Evolutionary conservation across 2,329 filamentous ascomycete genomes (phyloP).

Genomic region (Phialophora macrospora): DNA sequence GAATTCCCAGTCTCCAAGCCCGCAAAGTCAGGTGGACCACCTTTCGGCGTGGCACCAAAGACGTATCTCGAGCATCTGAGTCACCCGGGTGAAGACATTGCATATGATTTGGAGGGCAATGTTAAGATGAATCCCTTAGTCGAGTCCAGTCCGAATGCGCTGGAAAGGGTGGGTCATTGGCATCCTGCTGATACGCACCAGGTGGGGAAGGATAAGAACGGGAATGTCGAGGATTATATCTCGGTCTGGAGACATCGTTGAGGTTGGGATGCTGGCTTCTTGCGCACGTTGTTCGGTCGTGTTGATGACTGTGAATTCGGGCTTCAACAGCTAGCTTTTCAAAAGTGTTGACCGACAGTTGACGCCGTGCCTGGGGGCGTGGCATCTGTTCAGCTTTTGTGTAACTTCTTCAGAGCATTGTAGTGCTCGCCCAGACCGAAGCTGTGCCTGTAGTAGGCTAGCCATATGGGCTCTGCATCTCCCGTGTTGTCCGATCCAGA

Average conservation of each 20-base stretch:
- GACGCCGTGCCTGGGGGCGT: background rate
- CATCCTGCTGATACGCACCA: slow-evolving; percentile 62
- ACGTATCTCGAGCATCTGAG: slow-evolving; percentile 74
- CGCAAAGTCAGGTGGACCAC: slow-evolving; percentile 69
- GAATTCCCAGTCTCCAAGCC: slow-evolving; percentile 79
- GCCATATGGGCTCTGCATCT: slow-evolving; percentile 65
- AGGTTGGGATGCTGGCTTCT: background rate
- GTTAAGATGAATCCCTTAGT: slow-evolving; percentile 56
- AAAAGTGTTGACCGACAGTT: background rate
- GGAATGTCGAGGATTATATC: slow-evolving; percentile 50
- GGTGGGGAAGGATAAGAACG: slow-evolving; percentile 54
- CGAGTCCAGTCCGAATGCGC: slow-evolving; percentile 46
- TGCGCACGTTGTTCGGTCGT: background rate
- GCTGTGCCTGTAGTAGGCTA: slow-evolving; percentile 93
- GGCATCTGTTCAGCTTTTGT: slow-evolving; percentile 14
- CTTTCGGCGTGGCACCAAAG: slow-evolving; percentile 70
- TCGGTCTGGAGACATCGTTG: slow-evolving; percentile 51
- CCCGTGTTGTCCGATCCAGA: slow-evolving; percentile 50
- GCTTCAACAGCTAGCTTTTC: slow-evolving; percentile 12
- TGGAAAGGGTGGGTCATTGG: slow-evolving; percentile 60
- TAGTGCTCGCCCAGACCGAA: slow-evolving; percentile 97
- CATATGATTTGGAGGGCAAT: slow-evolving; percentile 63
- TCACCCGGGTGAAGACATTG: slow-evolving; percentile 69
- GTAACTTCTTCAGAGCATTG: slow-evolving; percentile 71
- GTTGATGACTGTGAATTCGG: background rate